Conservation (phyloP, 2,329 filamentous ascomycete genomes). For the Dothiorella sarmentorum region DNA sequence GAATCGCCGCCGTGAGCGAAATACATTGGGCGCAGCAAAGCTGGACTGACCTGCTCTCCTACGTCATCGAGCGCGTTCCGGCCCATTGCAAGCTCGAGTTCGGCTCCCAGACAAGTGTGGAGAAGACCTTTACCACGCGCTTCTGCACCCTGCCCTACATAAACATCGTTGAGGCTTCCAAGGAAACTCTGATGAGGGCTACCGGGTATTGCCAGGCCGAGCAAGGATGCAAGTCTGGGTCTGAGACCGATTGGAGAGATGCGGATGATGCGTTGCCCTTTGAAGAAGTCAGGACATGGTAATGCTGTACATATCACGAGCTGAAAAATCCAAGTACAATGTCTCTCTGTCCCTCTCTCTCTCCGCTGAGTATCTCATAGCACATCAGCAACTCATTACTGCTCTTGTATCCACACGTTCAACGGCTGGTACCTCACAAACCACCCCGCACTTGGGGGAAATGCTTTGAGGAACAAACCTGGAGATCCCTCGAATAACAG, state of each 20-base stretch:
- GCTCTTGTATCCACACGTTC: too few species aligned
- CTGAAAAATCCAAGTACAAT: too few species aligned
- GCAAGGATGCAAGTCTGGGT: neutral
- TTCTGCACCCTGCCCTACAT: too few species aligned
- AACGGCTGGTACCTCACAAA: too few species aligned
- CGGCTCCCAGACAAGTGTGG: neutral
- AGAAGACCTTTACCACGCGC: neutral
- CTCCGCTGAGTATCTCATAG: too few species aligned
- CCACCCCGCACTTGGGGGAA: too few species aligned
- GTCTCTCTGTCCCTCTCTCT: too few species aligned
- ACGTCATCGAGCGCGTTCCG: constrained; percentile 14
- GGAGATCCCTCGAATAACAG: too few species aligned
- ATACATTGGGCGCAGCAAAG: neutral
- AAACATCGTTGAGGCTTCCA: neutral
- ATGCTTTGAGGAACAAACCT: too few species aligned
- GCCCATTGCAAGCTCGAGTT: neutral
- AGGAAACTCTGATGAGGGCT: neutral
- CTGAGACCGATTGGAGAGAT: neutral
- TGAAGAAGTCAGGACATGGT: neutral
- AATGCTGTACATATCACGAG: too few species aligned
- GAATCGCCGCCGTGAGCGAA: neutral
- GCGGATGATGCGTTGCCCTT: neutral
- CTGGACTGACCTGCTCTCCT: neutral
- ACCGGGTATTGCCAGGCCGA: neutral
- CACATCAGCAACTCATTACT: too few species aligned